A percentile compares a stretch with the other conserved stretches of the same genome.
phyloP scores from a whole-genome alignment of 441 rosid species.

The Theobroma grandiflorum region DNA sequence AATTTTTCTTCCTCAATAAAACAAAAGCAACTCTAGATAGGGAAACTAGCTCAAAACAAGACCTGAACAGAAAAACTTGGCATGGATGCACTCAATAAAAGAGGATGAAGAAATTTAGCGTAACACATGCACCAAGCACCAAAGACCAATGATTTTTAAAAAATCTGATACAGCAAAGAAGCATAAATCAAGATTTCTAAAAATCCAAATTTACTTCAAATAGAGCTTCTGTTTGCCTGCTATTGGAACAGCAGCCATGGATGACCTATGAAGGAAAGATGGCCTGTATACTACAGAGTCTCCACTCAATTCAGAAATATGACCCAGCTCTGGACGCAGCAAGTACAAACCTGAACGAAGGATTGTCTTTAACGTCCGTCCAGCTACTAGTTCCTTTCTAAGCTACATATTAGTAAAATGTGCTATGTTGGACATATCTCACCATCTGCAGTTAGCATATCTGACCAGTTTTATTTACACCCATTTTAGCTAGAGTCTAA shows the following conservation, averaged over 20 bases:
- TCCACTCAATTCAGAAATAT: neutral
- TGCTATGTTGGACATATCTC: neutral
- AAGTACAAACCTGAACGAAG: conserved; percentile 3
- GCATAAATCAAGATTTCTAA: neutral
- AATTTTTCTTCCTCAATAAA: neutral
- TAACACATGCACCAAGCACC: neutral
- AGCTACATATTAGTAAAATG: neutral
- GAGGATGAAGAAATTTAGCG: neutral
- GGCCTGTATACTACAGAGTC: neutral
- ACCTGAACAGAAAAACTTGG: neutral
- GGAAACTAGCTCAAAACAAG: neutral
- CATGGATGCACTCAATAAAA: neutral
- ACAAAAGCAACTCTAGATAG: neutral
- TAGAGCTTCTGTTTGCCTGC: neutral
- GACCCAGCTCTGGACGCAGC: neutral
- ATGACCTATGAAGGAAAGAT: neutral
- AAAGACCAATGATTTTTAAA: neutral
- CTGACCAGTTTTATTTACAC: neutral
- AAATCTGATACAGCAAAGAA: neutral
- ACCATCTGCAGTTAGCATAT: neutral
- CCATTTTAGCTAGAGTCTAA: neutral
- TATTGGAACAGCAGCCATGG: neutral
- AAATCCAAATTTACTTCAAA: neutral
- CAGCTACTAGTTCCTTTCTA: neutral
- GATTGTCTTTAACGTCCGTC: neutral